Evolutionary conservation across 352 stramenopile genomes (phyloP), one percentile per base, ranked within the genome.

Genomic region (Phytophthora pseudosyringae): DNA sequence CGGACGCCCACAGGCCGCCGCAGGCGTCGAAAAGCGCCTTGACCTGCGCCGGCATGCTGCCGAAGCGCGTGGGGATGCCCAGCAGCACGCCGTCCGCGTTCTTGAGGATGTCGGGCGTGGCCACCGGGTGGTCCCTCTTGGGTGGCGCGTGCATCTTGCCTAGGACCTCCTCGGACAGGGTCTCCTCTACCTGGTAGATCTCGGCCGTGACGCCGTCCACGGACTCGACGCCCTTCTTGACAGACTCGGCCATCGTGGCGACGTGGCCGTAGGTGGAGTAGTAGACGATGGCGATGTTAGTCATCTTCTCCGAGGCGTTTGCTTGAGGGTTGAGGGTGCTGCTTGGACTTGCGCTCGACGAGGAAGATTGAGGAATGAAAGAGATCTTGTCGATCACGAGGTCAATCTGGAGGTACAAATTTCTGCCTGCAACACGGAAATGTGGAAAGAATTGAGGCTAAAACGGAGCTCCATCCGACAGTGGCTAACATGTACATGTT

Each of bases 251-350:
- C 75, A 97, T 80, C 58, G 70, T 83, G 33, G 64, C 71, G 64
- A 97, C 81, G 75, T 97, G 91, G 45, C 86, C 85, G 71, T 97
- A 97, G 5, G 86, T 88, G 33, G 80, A 93, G 76, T 95, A 95
- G 69, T 93, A 92, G 58, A 96, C 56, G 60, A 96, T 93, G 10
- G 81, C 81, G 53, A 96, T 83, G 59, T 92, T 91, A 28, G 86
- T 68, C 78, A 85, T 86, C 36, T 32, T 50, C 0, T 4, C 12
- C 47, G 5, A 36, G 21, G 38, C 33, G 48, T 33, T 21, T 21
- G 6, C 25, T 29, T 40, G 31, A n/a, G 25, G 12, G 7, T 44
- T 54, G 15, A 12, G 13, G 21, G 12, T 25, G 31, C 5, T 50
- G 47, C 46, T 70, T 53, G 39, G 40, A 36, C 38, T 76, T 74